Percentiles rank a stretch among this genome's conserved stretches.
Evolutionary conservation across 495 filamentous ascomycete genomes (phyloP).

Genomic region (Rusavskia elegans): DNA sequence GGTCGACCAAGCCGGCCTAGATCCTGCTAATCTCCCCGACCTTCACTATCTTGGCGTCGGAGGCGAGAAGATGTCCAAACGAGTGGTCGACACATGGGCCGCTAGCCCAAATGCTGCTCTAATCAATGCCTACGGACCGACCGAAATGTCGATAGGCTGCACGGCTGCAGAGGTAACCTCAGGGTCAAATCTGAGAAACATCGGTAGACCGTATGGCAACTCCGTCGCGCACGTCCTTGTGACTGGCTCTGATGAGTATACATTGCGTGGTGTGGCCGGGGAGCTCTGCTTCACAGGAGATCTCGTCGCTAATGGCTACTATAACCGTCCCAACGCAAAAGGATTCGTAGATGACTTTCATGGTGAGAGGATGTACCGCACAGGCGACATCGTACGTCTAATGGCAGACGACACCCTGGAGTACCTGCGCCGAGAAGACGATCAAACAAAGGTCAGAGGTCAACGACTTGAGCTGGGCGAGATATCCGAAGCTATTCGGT

Average conservation of each 20-base stretch:
- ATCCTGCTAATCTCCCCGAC: conserved; percentile 16
- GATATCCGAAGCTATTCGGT: conserved; percentile 40
- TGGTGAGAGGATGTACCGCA: conserved; percentile 29
- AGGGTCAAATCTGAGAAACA: conserved; percentile 66
- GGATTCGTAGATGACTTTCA: conserved; percentile 24
- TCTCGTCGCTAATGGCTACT: conserved; percentile 75
- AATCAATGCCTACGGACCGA: conserved; percentile 55
- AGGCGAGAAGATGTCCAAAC: conserved; percentile 30
- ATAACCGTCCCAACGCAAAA: conserved; percentile 50
- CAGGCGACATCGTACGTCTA: conserved; percentile 32
- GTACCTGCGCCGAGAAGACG: conserved; percentile 59
- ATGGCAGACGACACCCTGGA: conserved; percentile 33
- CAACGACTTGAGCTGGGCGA: conserved; percentile 66
- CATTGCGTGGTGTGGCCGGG: conserved; percentile 63
- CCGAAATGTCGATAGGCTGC: conserved; percentile 78
- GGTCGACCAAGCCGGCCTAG: conserved; percentile 16
- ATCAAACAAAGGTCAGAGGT: conserved; percentile 67
- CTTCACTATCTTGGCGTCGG: conserved; percentile 26
- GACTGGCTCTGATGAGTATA: conserved; percentile 48
- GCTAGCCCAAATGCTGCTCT: conserved; percentile 18
- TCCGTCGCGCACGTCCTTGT: conserved; percentile 68
- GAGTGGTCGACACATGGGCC: conserved; percentile 30
- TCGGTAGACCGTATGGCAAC: conserved; percentile 68
- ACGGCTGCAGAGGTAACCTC: conserved; percentile 57
- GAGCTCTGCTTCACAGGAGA: conserved; percentile 79